Base-by-base conservation (phyloP, 192 early-diverging fungal genomes). In the Backusella luteola region DNA sequence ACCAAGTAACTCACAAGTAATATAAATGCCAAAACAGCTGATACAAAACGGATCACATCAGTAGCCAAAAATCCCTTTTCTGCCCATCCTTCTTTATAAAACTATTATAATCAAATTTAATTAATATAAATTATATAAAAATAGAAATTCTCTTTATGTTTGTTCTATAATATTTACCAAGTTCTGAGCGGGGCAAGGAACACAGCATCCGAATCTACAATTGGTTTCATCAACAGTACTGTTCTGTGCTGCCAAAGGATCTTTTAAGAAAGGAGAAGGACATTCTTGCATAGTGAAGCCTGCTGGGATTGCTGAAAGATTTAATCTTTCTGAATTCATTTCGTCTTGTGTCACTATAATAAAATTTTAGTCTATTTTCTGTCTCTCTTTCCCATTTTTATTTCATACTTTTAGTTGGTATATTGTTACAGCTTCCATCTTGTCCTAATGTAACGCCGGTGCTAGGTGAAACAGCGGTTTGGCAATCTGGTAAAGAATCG, bases 141-240 rank as follows among this genome's bases (percentile, higher is more conserved):
- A 69, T 19, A 17, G 38, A 39, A 36, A 69, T 21, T 39, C 38
- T 11, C 9, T 11, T 38, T 38, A 32, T 2, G 32, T 32, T 32
- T 32, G 32, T 38, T 38, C 36, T 38, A 38, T 19, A 41, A 39
- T 21, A 69, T 17, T 71, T 77, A 77, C 76, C 35, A 67, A 56
- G 49, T 89, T 84, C 73, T 85, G 84, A 15, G 79, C 80, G 1
- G 88, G 88, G 52, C 88, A 89, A 29, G 88, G 88, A 35, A 89
- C 36, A 73, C 88, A 89, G 66, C 88, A 89, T 39, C 86, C 86
- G 41, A 76, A 76, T 63, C 70, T 68, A 68, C 88, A 89, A 44
- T 75, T 77, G 4, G 38, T 59, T 6, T 32, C 15, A 56, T 80
- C 81, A 5, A 76, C 21, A 0, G 81, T 74, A 12, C 71, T 73